A percentile compares a stretch with the other conserved stretches of the same genome.
These are phyloP conservation scores for Pouteria glomerata DNA, from an alignment of 148 eudicot genomes.

Conservation along the genomic window DNA sequence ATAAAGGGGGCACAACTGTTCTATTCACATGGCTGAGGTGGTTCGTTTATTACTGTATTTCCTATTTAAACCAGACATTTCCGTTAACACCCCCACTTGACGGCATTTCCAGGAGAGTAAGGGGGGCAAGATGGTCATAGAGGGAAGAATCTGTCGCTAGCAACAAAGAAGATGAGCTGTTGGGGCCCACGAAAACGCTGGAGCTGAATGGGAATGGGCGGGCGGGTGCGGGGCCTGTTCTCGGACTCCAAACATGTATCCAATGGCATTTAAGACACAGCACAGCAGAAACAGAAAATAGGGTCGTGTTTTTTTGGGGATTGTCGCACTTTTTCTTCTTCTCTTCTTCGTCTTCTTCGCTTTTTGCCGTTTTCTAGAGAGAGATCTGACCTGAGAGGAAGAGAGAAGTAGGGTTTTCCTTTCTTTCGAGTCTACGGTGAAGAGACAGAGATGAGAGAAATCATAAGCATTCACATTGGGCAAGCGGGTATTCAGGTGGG, in stretches of 20 bases:
- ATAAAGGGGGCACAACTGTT: too few relatives aligned
- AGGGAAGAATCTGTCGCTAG: neutral
- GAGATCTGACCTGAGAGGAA: too few relatives aligned
- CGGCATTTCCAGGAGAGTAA: neutral
- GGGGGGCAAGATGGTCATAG: neutral
- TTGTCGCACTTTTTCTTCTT: neutral
- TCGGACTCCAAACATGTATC: constrained; percentile 15
- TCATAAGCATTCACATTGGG: constrained; percentile 51
- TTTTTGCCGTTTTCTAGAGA: too few relatives aligned
- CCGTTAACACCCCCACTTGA: neutral
- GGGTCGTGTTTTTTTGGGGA: neutral
- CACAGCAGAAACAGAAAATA: neutral
- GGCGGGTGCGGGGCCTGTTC: neutral
- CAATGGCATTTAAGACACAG: neutral
- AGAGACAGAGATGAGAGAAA: constrained; percentile 38
- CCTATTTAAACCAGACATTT: too few relatives aligned
- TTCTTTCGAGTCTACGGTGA: too few relatives aligned
- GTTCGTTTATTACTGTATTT: too few relatives aligned
- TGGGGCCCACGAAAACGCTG: constrained; percentile 9
- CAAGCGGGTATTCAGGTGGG: constrained; percentile 60
- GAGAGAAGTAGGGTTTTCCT: too few relatives aligned
- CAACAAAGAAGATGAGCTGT: neutral
- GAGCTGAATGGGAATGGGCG: constrained; percentile 5
- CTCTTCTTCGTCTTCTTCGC: too few relatives aligned
- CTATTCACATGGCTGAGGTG: too few relatives aligned